A percentile compares a stretch with the other conserved stretches of the same genome.
phyloP scores from a whole-genome alignment of 768 basidiomycete species.

The Tremella yokohamensis region DNA sequence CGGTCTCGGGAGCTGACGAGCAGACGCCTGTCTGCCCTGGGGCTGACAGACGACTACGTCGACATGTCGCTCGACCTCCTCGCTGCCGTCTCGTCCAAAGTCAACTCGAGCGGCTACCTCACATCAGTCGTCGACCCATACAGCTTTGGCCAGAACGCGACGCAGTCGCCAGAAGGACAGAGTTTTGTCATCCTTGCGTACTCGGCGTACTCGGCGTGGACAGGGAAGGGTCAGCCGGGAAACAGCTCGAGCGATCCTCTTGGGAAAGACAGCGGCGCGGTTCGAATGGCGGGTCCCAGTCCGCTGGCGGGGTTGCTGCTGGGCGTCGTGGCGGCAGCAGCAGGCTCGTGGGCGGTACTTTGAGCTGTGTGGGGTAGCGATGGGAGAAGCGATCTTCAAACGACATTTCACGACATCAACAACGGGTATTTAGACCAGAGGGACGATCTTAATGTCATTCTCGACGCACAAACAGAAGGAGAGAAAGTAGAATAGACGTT shows the following conservation, averaged over 20 bases:
- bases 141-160: slow-evolving; percentile 45
- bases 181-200: slow-evolving; percentile 47
- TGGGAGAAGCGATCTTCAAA: too few species aligned
- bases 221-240: slow-evolving; percentile 15
- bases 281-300: too few species aligned
- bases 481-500: too few species aligned
- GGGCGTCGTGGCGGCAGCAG: too few species aligned
- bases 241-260: slow-evolving; percentile 17
- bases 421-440: too few species aligned
- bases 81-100: slow-evolving; percentile 44
- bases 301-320: too few species aligned
- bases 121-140: slow-evolving; percentile 53
- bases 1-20: slow-evolving; percentile 1
- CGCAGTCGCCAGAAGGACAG: slow-evolving; percentile 48
- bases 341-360: too few species aligned
- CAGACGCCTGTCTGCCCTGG: slow-evolving; percentile 50
- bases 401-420: too few species aligned
- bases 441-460: too few species aligned
- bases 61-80: slow-evolving; percentile 47
- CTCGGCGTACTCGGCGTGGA: slow-evolving; percentile 45
- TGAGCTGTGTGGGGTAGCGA: too few species aligned
- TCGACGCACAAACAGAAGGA: too few species aligned
- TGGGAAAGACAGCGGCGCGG: slow-evolving; percentile 21
- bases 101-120: slow-evolving; percentile 52
- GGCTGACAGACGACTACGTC: slow-evolving; percentile 48